Evolutionary conservation across 1,284 basidiomycete species (phyloP).

Genomic region (Anthracocystis panici-leucophaei): DNA sequence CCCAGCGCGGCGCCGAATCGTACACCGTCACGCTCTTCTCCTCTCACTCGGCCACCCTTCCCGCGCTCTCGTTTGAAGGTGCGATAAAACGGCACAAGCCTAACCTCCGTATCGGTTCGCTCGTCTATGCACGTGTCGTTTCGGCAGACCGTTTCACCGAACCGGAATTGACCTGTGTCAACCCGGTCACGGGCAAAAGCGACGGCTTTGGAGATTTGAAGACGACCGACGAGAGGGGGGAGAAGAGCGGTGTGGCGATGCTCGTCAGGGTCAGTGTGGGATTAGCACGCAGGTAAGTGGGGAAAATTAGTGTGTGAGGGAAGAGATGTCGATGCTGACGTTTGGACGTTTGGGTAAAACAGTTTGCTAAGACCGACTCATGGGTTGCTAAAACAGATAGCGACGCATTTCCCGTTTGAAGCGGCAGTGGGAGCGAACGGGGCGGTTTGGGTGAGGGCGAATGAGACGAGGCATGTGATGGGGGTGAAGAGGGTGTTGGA

Average conservation of each 20-base stretch:
- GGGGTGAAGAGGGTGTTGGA: constrained; percentile 57
- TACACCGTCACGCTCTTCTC: constrained; percentile 63
- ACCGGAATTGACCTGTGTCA: constrained; percentile 66
- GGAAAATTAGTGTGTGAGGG: no score
- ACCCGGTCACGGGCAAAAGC: constrained; percentile 58
- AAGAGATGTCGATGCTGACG: neutral
- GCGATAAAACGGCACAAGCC: constrained; percentile 67
- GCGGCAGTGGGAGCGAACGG: constrained; percentile 66
- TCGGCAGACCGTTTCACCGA: constrained; percentile 60
- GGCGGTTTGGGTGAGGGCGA: constrained; percentile 59
- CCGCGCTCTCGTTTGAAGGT: constrained; percentile 66
- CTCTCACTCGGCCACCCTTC: constrained; percentile 56
- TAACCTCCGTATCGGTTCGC: constrained; percentile 61
- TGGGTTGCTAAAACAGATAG: constrained; percentile 48
- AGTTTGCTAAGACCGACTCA: constrained; percentile 51
- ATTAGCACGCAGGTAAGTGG: constrained; percentile 38
- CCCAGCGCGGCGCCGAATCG: constrained; percentile 57
- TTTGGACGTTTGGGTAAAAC: neutral
- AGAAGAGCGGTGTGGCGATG: constrained; percentile 39
- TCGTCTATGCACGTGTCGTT: constrained; percentile 63
- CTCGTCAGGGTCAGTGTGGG: constrained; percentile 43
- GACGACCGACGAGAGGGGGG: constrained; percentile 40
- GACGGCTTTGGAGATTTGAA: constrained; percentile 67
- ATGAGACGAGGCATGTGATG: constrained; percentile 48
- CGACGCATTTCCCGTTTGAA: constrained; percentile 65